Conservation (phyloP, 768 basidiomycete genomes). For the Boletus huronensis region DNA sequence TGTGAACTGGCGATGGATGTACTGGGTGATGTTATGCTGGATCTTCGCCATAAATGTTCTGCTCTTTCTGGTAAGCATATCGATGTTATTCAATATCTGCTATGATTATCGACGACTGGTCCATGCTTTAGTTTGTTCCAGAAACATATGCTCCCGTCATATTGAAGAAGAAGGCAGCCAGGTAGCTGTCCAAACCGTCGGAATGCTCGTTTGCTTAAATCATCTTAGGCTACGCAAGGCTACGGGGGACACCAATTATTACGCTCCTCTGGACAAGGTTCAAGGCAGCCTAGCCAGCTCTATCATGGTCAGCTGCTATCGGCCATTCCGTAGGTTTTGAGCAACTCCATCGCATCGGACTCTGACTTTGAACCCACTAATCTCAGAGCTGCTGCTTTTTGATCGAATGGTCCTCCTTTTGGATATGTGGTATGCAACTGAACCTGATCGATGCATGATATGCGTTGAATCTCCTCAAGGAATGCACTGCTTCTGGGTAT, state of each 20-base stretch:
- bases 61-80: constrained; percentile 45
- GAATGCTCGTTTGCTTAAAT: neutral
- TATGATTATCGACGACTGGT: neutral
- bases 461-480: constrained; percentile 21
- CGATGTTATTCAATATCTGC: too few relatives aligned
- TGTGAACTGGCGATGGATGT: constrained; percentile 74
- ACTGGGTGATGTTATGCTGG: constrained; percentile 70
- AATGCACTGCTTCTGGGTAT: constrained; percentile 41
- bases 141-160: constrained; percentile 71
- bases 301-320: constrained; percentile 57
- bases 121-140: constrained; percentile 50
- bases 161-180: constrained; percentile 54
- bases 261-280: constrained; percentile 56
- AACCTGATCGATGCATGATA: neutral
- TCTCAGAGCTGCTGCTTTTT: constrained; percentile 52
- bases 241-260: constrained; percentile 52
- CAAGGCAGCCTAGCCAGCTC: constrained; percentile 43
- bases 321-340: constrained; percentile 61
- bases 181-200: constrained; percentile 30
- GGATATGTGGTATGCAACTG: constrained; percentile 55
- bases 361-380: neutral
- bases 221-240: constrained; percentile 43
- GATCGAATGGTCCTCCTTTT: constrained; percentile 78
- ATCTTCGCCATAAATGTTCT: constrained; percentile 48
- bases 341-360: too few relatives aligned